Evolutionary conservation across 2,329 filamentous ascomycete species (phyloP), one percentile per base, ranked within the genome.

Genomic region (Cordyceps cateniannulata): DNA sequence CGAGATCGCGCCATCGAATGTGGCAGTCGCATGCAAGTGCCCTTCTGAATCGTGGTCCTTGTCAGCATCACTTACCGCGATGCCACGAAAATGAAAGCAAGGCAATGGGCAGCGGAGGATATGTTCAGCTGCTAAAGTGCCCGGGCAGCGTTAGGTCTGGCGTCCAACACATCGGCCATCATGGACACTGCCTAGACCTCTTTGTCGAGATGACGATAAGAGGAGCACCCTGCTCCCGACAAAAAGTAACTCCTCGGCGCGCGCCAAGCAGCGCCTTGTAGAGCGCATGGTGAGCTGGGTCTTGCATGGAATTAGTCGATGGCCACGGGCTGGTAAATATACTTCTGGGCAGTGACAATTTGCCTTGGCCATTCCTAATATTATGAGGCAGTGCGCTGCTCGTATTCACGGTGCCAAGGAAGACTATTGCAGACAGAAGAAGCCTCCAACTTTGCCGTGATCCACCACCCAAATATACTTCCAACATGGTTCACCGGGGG

Each of bases 401-500:
- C 47, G 48, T 59, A 52, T 24, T 58, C 47, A 50, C 44, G 40
- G 29, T 48, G 54, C 54, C 54, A 57, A 57, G 54, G 45, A 7
- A 27, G 44, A 57, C 9, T 35, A 35, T 35, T 32, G 29, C 29
- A 32, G 29, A 32, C 32, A 35, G 27, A n/a, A 55, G 44, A 55
- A 55, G 25, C n/a, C 40, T 20, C 40, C 25, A 35, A 12, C 38
- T 38, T 35, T 32, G 38, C n/a, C 40, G n/a, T 38, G 53, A 25
- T 48, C 53, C 53, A 48, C 53, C 25, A 10, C 22, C 25, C n/a
- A 32, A 16, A 20, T n/a, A 56, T 42, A n/a, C 16, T 42, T 42
- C 3, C 38, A 2, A 18, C 18, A 42, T 42, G 14, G 18, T 42
- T 42, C 32, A 35, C 32, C 9, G 32, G 5, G 16, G 18, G 16